These are phyloP conservation scores for Lodderomyces metapsilosis DNA, from an alignment of 1,139 yeast genomes.

Conservation along the genomic window DNA sequence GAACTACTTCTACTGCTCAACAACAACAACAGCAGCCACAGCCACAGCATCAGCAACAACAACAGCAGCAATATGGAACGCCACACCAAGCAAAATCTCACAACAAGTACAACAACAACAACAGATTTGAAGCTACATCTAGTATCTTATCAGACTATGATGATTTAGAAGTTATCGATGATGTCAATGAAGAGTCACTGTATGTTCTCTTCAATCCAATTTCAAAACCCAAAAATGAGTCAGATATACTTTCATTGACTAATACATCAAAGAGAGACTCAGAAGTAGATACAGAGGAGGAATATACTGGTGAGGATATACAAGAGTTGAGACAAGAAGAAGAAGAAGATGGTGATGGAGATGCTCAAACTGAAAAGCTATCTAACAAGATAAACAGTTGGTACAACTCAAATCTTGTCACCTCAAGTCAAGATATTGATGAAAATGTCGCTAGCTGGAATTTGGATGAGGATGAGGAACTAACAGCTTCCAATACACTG, in stretches of 20 bases:
- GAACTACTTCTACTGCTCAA: not conserved
- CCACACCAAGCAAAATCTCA: not conserved
- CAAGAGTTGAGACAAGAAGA: slow-evolving; percentile 17
- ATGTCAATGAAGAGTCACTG: slow-evolving; percentile 34
- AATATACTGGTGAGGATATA: slow-evolving; percentile 12
- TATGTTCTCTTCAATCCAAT: slow-evolving; percentile 45
- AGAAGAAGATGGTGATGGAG: slow-evolving; percentile 10
- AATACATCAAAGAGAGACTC: slow-evolving; percentile 22
- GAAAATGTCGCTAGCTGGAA: slow-evolving; percentile 50
- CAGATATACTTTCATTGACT: slow-evolving; percentile 42
- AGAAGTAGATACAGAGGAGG: slow-evolving; percentile 12
- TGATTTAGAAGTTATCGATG: slow-evolving; percentile 14
- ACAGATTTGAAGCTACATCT: slow-evolving; percentile 14
- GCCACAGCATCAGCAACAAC: slow-evolving; percentile 2
- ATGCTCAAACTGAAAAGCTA: slow-evolving; percentile 10
- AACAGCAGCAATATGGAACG: slow-evolving; percentile 4
- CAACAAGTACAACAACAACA: slow-evolving; percentile 6
- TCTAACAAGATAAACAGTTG: slow-evolving; percentile 26
- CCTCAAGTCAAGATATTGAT: slow-evolving; percentile 20
- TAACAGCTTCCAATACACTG: not conserved
- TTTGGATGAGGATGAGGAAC: slow-evolving; percentile 29
- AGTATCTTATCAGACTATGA: slow-evolving; percentile 21
- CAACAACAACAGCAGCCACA: not conserved
- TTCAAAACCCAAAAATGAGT: slow-evolving; percentile 16
- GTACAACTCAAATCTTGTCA: slow-evolving; percentile 17